These are phyloP conservation scores for Suillus spraguei DNA, from an alignment of 768 basidiomycete genomes.

Conservation along the genomic window DNA sequence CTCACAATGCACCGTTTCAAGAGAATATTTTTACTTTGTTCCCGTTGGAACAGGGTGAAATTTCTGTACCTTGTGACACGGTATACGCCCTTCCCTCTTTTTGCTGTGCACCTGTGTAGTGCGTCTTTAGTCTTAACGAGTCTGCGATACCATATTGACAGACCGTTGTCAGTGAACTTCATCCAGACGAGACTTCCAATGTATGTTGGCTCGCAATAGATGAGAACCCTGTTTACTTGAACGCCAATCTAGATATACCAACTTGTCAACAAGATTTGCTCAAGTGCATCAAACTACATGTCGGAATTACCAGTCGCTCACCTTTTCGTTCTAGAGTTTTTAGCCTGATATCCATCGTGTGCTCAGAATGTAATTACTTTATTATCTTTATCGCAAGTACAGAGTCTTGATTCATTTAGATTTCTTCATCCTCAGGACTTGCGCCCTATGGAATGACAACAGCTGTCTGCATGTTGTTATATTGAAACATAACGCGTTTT, in stretches of 20 bases:
- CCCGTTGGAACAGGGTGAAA: slow-evolving; percentile 3
- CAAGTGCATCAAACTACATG: neutral
- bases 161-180: neutral
- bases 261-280: slow-evolving; percentile 4
- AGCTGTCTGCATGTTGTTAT: slow-evolving; percentile 1
- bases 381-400: neutral
- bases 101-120: slow-evolving; percentile 10
- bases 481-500: slow-evolving; percentile 11
- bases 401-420: neutral
- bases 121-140: neutral
- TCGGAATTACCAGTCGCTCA: neutral
- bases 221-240: neutral
- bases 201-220: neutral
- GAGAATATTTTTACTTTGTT: slow-evolving; percentile 4
- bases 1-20: neutral
- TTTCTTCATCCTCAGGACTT: slow-evolving; percentile 12
- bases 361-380: slow-evolving; percentile 9
- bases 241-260: slow-evolving; percentile 4
- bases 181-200: neutral
- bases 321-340: neutral
- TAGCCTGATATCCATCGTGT: slow-evolving; percentile 7
- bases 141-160: neutral
- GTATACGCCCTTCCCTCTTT: slow-evolving; percentile 10
- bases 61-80: slow-evolving; percentile 10
- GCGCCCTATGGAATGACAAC: slow-evolving; percentile 6